Percentiles rank a stretch among this genome's conserved stretches.
phyloP scores from a whole-genome alignment of 192 early-diverging fungal species.

The Gamsiella multidivaricata region DNA sequence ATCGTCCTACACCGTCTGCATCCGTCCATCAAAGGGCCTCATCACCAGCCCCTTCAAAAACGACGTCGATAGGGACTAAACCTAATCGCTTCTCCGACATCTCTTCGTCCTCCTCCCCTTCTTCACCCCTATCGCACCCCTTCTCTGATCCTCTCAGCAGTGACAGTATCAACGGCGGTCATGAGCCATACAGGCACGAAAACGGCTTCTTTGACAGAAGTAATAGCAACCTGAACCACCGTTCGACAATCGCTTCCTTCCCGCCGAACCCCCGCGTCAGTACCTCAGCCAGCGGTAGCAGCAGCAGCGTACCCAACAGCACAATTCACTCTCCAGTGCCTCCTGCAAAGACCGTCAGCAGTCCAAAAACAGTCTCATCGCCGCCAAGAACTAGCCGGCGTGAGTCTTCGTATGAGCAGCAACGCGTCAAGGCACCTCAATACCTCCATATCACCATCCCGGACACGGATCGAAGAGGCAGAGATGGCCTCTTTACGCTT shows the following conservation, averaged over 20 bases:
- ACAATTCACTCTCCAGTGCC: background rate
- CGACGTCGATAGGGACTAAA: background rate
- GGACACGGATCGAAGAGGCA: conserved; percentile 34
- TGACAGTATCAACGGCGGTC: conserved; percentile 1
- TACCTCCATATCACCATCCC: conserved; percentile 47
- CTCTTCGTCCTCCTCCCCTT: conserved; percentile 26
- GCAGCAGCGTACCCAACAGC: conserved; percentile 6
- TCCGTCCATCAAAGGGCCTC: background rate
- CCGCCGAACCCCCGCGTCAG: background rate
- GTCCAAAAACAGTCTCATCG: conserved; percentile 16
- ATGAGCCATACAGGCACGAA: conserved; percentile 1
- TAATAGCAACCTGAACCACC: background rate
- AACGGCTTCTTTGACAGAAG: background rate
- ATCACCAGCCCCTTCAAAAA: background rate
- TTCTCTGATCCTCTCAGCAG: conserved; percentile 33
- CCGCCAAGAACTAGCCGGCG: conserved; percentile 2
- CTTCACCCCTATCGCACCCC: conserved; percentile 9
- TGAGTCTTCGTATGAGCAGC: conserved; percentile 43
- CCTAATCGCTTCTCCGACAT: conserved; percentile 13
- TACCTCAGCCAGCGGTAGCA: background rate
- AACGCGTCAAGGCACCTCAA: conserved; percentile 40
- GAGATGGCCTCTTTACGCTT: conserved; percentile 44
- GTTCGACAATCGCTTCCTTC: conserved; percentile 9
- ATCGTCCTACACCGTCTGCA: background rate
- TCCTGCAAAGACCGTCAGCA: background rate